Evolutionary conservation across 1,284 basidiomycete species (phyloP), one percentile per base, ranked within the genome.

Genomic region (Kalmanozyma brasiliensis): DNA sequence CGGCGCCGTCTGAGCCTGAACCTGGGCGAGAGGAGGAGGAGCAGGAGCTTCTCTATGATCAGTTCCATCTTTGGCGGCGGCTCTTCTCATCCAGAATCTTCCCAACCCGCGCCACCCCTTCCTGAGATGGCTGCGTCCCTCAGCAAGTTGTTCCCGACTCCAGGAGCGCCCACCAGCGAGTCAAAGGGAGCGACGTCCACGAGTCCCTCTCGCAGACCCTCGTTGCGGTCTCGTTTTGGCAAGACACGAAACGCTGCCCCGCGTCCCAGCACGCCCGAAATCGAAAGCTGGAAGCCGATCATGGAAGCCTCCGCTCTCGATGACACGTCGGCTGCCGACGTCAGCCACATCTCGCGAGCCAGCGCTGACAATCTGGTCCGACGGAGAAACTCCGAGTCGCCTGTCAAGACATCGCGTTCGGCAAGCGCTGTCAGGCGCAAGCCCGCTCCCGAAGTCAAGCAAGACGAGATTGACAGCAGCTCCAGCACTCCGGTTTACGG

Each of bases 201-300:
- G 9, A 53, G 14, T 20, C 58, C 49, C n/a, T 38, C 53, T 2
- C 49, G 59, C 22, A 44, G 35, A 22, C 59, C 65, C 33, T 62
- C 58, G 4, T 38, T 68, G 22, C 53, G 59, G 2, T 32, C 36
- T 20, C 45, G 59, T 9, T 47, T 68, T 23, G 49, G 34, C 33
- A 24, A 58, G 16, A 49, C 49, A 23, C 49, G 59, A 17, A 40
- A 11, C 16, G 35, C 33, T 2, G 33, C 23, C 16, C 40, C 40
- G 32, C 49, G 67, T 3, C 69, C 69, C 22, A 38, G 55, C 1
- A 73, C 69, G 19, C 69, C 69, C 10, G 69, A 73, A 38, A 73
- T 73, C 57, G 63, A 73, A 32, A 73, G 69, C 52, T 73, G 69
- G 69, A 67, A 56, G 56, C 58, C 56, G 32, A 44, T 32, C 8